Percentiles rank a stretch among this genome's conserved stretches.
These are phyloP conservation scores for Helenozyma baotianmanensis DNA, from an alignment of 805 yeast species.

Conservation along the genomic window DNA sequence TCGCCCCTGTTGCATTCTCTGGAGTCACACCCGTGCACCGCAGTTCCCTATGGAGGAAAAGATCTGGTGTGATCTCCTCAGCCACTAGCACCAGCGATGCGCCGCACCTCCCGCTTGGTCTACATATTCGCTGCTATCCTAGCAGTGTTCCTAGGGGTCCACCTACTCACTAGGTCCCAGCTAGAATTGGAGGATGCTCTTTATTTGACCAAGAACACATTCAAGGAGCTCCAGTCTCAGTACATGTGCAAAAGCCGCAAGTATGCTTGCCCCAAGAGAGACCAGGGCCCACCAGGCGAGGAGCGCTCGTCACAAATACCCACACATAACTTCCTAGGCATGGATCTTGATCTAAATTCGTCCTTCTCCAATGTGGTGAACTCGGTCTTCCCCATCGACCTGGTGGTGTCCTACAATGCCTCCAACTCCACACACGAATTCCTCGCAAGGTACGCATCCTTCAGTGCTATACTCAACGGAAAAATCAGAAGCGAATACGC, in stretches of 20 bases:
- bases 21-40: too few relatives aligned
- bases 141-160: conserved; percentile 4
- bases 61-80: too few relatives aligned
- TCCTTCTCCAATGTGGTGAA: conserved; percentile 24
- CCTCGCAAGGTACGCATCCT: conserved; percentile 38
- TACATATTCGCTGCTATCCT: conserved; percentile 5
- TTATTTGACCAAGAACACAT: conserved; percentile 21
- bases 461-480: conserved; percentile 30
- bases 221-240: conserved; percentile 19
- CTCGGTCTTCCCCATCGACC: conserved; percentile 40
- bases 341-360: conserved; percentile 5
- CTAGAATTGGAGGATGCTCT: conserved; percentile 23
- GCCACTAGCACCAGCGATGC: too few relatives aligned
- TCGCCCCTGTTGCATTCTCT: too few relatives aligned
- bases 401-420: conserved; percentile 27
- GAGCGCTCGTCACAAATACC: too few relatives aligned
- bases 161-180: conserved; percentile 1
- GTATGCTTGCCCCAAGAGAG: not conserved
- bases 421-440: conserved; percentile 18
- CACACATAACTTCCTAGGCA: too few relatives aligned
- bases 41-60: too few relatives aligned
- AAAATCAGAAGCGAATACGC: conserved; percentile 22
- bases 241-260: conserved; percentile 6
- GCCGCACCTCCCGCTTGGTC: not conserved
- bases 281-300: not conserved